These are phyloP conservation scores for Bjerkandera adusta DNA, from an alignment of 1,284 basidiomycete genomes.

Conservation along the genomic window DNA sequence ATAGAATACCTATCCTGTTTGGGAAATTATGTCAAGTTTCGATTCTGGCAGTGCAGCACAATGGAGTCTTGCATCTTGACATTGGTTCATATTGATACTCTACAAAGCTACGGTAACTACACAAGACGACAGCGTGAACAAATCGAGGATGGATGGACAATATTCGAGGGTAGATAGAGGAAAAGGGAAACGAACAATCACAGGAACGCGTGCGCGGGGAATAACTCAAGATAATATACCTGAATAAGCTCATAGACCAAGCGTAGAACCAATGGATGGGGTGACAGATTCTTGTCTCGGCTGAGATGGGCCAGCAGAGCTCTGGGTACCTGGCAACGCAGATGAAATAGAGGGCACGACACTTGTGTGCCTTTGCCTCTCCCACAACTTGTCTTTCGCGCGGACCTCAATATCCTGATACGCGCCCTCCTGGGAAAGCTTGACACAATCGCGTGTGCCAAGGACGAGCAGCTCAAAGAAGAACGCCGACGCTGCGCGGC, in stretches of 20 bases:
- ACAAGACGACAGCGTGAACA: background rate
- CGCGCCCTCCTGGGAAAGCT: constrained; percentile 68
- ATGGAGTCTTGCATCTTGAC: too few species aligned
- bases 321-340: constrained; percentile 17
- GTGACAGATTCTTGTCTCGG: constrained; percentile 23
- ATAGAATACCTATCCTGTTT: too few species aligned
- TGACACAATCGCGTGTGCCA: constrained; percentile 88
- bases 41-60: too few species aligned
- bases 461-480: constrained; percentile 97
- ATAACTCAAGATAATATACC: background rate
- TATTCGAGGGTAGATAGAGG: background rate
- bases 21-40: too few species aligned
- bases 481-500: constrained; percentile 91
- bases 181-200: background rate
- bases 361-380: constrained; percentile 57
- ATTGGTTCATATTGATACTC: background rate
- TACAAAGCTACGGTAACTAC: background rate
- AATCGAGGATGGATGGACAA: background rate
- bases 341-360: constrained; percentile 35
- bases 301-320: constrained; percentile 19
- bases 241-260: constrained; percentile 26
- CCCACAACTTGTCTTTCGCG: constrained; percentile 85
- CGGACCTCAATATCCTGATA: constrained; percentile 88
- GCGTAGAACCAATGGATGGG: constrained; percentile 35
- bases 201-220: background rate